Conservation (phyloP, 1,284 basidiomycete species). For the Schizophyllum commune region DNA sequence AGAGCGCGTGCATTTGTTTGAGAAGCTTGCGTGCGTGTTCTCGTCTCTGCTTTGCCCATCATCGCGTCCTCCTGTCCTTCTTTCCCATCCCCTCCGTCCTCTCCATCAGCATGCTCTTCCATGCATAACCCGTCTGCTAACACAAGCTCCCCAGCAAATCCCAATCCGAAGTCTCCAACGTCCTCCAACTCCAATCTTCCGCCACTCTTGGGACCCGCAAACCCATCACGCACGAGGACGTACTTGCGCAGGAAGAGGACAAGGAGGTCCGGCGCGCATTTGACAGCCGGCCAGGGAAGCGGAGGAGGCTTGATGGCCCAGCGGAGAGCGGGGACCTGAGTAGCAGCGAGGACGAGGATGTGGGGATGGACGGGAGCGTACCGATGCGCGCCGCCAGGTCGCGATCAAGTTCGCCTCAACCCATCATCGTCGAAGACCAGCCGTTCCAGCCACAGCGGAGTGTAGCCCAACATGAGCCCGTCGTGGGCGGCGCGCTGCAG, state of each 20-base stretch:
- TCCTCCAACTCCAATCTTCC: constrained; percentile 61
- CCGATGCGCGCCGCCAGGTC: not conserved
- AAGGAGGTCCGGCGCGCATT: constrained; percentile 46
- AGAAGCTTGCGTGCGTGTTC: constrained; percentile 65
- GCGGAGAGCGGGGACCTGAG: constrained; percentile 17
- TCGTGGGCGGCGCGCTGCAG: constrained; percentile 14
- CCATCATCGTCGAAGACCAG: constrained; percentile 3
- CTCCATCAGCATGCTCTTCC: too few relatives aligned
- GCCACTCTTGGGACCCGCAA: constrained; percentile 70
- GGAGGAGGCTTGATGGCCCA: constrained; percentile 30
- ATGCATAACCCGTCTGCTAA: too few relatives aligned
- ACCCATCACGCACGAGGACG: constrained; percentile 46
- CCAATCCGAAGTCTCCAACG: constrained; percentile 56
- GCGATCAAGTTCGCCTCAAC: not conserved
- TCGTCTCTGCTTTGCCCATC: not conserved
- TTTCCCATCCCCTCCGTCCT: not conserved
- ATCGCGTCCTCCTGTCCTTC: not conserved
- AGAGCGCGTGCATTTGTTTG: constrained; percentile 62
- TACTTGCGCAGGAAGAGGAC: constrained; percentile 54
- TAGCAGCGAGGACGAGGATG: constrained; percentile 29
- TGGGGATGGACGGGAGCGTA: not conserved
- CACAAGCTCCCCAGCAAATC: constrained; percentile 55
- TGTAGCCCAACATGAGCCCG: not conserved
- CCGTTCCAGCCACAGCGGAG: not conserved
- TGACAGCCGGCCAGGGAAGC: constrained; percentile 38